phyloP scores from a whole-genome alignment of 2,329 filamentous ascomycete species.

The Alternaria longipes region DNA sequence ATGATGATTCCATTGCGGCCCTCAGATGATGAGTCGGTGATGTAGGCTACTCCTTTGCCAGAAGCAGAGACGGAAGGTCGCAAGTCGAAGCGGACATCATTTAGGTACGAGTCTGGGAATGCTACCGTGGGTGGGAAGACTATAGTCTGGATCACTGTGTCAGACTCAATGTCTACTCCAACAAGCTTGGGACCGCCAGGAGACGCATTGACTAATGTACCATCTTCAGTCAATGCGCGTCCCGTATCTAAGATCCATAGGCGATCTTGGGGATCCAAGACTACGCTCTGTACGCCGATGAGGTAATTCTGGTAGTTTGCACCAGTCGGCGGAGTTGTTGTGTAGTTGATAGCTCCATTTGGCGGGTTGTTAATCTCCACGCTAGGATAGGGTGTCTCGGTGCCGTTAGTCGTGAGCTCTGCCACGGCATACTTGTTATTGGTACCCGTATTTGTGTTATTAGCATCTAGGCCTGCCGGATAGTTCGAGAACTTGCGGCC shows the following conservation, averaged over 20 bases:
- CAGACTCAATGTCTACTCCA: constrained; percentile 57
- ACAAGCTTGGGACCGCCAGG: constrained; percentile 63
- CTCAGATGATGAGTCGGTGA: constrained; percentile 61
- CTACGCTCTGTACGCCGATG: constrained; percentile 63
- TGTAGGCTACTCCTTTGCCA: constrained; percentile 62
- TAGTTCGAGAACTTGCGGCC: constrained; percentile 64
- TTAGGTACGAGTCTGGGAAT: constrained; percentile 61
- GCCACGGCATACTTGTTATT: constrained; percentile 60
- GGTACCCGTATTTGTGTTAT: constrained; percentile 55
- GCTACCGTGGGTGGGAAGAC: constrained; percentile 60
- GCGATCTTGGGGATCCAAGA: constrained; percentile 60
- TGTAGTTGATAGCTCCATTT: constrained; percentile 62
- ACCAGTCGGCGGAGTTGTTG: constrained; percentile 56
- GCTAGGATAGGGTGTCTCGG: constrained; percentile 56
- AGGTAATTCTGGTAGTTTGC: constrained; percentile 61
- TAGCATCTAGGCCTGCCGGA: constrained; percentile 59
- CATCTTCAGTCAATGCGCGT: constrained; percentile 54
- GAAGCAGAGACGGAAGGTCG: constrained; percentile 51
- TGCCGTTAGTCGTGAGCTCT: constrained; percentile 56
- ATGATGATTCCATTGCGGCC: constrained; percentile 61
- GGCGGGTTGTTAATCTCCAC: constrained; percentile 59
- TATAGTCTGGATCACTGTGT: constrained; percentile 61
- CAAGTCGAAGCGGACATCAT: constrained; percentile 65
- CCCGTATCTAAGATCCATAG: constrained; percentile 66
- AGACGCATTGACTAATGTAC: constrained; percentile 55